Base-by-base conservation (phyloP, 768 basidiomycete species). In the Sarcomyxa edulis region DNA sequence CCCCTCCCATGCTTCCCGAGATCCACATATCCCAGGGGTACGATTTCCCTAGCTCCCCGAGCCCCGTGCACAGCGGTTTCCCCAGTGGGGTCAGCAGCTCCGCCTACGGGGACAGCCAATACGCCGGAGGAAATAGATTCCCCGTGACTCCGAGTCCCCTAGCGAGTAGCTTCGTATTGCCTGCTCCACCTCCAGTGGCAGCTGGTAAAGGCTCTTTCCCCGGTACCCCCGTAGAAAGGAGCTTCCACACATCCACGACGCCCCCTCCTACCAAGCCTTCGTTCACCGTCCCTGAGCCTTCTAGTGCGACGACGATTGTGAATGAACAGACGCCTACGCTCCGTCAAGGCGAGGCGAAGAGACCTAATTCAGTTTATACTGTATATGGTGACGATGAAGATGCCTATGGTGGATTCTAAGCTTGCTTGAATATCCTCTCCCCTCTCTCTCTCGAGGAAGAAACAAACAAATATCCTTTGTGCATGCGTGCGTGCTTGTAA, bases 1-100 rank as follows among this genome's bases (percentile, higher is more conserved):
- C 35, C 7, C 67, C 68, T 24, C 67, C 68, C 2, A 56, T 48
- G n/a, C 53, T 71, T 8, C 69, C 67, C 11, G 67, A 69, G 48
- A 61, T 68, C 47, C 35, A 42, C 11, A 26, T 64, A 27, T 50
- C 55, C 15, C 42, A 55, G 33, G 54, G 60, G 25, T 42, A 58
- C 5, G 64, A 61, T 50, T 42, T 35, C 4, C 15, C 35, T 22
- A 62, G 60, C 8, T 64, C 32, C 35, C 43, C 34, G 22, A 41
- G 25, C 40, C 40, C 35, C 12, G 35, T 35, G 47, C 22, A 59
- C 14, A 51, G 56, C 39, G 36, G 40, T n/a, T n/a, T n/a, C n/a
- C n/a, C n/a, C n/a, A n/a, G n/a, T n/a, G n/a, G n/a, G n/a, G n/a
- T n/a, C n/a, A n/a, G n/a, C n/a, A n/a, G n/a, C n/a, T n/a, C n/a